Conservation (phyloP, 2,329 filamentous ascomycete genomes). For the Aspergillus proliferans region DNA sequence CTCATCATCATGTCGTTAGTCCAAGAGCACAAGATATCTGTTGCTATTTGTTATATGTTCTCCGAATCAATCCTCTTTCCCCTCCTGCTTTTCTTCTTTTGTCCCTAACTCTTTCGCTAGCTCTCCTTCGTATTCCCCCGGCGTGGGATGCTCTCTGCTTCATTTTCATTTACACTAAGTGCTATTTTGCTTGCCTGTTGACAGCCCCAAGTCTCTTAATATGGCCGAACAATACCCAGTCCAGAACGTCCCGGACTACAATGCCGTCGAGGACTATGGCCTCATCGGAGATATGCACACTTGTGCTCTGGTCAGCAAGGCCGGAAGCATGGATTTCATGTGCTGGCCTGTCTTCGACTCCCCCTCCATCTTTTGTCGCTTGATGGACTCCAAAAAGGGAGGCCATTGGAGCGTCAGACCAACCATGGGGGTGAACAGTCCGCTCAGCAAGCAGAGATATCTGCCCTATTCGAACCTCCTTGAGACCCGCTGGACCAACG, state of each 20-base stretch:
- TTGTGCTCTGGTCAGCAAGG: conserved; percentile 67
- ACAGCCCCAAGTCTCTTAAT: background rate
- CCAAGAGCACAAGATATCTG: background rate
- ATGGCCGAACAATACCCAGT: background rate
- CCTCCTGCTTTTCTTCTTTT: background rate
- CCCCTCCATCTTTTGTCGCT: conserved; percentile 66
- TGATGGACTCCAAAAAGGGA: conserved; percentile 68
- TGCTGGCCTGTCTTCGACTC: conserved; percentile 79
- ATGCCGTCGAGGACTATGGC: conserved; percentile 66
- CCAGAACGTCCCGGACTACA: conserved; percentile 12
- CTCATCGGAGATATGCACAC: conserved; percentile 77
- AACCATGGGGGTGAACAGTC: conserved; percentile 41
- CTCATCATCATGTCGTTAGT: conserved; percentile 3
- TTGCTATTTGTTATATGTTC: background rate
- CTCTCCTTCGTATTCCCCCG: background rate
- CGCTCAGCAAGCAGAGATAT: conserved; percentile 71
- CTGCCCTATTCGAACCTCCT: conserved; percentile 68
- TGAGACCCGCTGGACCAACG: conserved; percentile 70
- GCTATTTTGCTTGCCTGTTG: no score
- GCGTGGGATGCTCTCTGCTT: background rate
- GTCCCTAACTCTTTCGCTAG: background rate
- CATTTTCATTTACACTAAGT: background rate
- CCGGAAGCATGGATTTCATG: conserved; percentile 70
- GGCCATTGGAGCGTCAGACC: conserved; percentile 62
- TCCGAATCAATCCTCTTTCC: background rate